phyloP scores from a whole-genome alignment of 192 early-diverging fungal genomes.

The Rhizoclosmatium sp. region DNA sequence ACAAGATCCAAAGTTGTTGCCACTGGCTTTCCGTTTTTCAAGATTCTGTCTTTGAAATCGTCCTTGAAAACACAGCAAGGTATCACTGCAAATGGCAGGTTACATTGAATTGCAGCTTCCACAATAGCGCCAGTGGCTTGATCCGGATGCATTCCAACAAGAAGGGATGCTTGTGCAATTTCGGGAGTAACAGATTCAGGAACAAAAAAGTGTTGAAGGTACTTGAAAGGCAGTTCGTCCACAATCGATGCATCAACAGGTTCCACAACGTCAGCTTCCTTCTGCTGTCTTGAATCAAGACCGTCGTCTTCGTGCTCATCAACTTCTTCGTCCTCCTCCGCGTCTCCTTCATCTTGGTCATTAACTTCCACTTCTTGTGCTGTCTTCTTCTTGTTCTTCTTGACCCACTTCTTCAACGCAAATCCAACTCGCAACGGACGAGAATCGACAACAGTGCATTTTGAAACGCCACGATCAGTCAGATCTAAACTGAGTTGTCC shows the following conservation, averaged over 20 bases:
- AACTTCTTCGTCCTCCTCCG: neutral
- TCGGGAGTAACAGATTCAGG: constrained; percentile 33
- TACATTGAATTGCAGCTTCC: constrained; percentile 48
- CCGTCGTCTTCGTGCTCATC: neutral
- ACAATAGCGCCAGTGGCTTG: constrained; percentile 72
- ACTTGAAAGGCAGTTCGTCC: constrained; percentile 14
- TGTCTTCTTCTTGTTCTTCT: constrained; percentile 23
- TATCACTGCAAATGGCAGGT: constrained; percentile 64
- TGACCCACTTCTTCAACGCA: constrained; percentile 49
- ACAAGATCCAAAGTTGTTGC: constrained; percentile 26
- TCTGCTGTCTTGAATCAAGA: too few relatives aligned
- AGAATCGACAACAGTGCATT: constrained; percentile 60
- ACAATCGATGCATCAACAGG: neutral
- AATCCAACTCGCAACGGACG: constrained; percentile 46
- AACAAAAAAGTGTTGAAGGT: constrained; percentile 39
- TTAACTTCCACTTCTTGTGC: neutral
- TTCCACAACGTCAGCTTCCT: neutral
- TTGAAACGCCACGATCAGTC: constrained; percentile 50
- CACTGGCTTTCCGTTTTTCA: constrained; percentile 32
- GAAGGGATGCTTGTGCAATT: constrained; percentile 47
- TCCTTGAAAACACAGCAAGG: constrained; percentile 68
- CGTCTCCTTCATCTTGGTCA: neutral
- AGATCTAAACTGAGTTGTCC: constrained; percentile 60
- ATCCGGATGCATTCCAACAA: constrained; percentile 67
- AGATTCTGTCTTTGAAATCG: constrained; percentile 55